phyloP scores from a whole-genome alignment of 164 flowering plant species.

The Platanus orientalis region DNA sequence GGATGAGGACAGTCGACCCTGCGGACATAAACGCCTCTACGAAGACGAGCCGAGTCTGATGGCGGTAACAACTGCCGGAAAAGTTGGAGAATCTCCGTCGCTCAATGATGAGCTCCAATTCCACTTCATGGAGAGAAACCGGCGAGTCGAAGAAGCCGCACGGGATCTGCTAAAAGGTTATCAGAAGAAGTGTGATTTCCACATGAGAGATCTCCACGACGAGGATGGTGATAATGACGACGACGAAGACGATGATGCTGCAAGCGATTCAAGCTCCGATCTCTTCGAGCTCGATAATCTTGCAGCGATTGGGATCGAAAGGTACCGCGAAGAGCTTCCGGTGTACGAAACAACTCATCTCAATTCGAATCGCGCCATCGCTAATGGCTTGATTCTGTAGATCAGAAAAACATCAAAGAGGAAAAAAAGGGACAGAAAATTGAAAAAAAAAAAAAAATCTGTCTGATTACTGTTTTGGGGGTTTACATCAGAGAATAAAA shows the following conservation, averaged over 20 bases:
- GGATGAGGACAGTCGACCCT: conserved; percentile 54
- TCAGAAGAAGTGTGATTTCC: conserved; percentile 27
- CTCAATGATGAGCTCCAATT: conserved; percentile 25
- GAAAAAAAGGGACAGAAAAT: background rate
- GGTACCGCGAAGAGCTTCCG: conserved; percentile 78
- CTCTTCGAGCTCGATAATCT: conserved; percentile 84
- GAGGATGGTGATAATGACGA: conserved; percentile 28
- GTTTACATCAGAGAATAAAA: conserved; percentile 20
- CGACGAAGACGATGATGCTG: conserved; percentile 64
- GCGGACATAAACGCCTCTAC: conserved; percentile 45
- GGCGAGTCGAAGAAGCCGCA: conserved; percentile 45
- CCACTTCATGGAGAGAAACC: conserved; percentile 37
- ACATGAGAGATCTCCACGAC: conserved; percentile 20
- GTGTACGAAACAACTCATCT: conserved; percentile 88
- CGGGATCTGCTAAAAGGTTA: conserved; percentile 39
- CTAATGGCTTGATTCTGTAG: conserved; percentile 60
- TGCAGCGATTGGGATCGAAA: conserved; percentile 50
- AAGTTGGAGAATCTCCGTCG: conserved; percentile 13
- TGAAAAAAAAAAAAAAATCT: background rate
- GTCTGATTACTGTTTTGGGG: conserved; percentile 41
- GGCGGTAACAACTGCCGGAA: conserved; percentile 5
- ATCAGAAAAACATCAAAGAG: too few relatives aligned
- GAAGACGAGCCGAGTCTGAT: conserved; percentile 21
- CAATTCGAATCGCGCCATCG: conserved; percentile 63
- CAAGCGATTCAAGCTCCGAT: conserved; percentile 85